Evolutionary conservation across 2,329 filamentous ascomycete genomes (phyloP).

Genomic region (Penicillium sp.): DNA sequence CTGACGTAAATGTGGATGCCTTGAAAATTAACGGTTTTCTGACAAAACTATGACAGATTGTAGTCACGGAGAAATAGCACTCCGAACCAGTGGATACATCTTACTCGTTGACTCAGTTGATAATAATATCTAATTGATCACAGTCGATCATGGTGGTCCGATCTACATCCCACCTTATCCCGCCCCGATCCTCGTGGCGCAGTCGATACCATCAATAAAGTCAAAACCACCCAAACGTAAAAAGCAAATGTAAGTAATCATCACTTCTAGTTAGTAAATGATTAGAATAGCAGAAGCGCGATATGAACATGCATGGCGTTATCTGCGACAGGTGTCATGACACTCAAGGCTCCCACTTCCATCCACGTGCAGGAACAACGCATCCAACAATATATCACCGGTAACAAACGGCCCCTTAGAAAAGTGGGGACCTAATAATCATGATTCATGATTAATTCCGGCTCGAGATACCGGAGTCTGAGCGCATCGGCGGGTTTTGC

Average conservation of each 20-base stretch:
- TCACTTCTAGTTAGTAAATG: neutral
- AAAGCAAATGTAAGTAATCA: neutral
- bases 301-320: neutral
- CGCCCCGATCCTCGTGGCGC: neutral
- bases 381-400: neutral
- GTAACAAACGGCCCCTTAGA: neutral
- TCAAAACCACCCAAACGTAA: neutral
- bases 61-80: too few relatives aligned
- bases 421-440: neutral
- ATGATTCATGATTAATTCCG: neutral
- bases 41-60: too few relatives aligned
- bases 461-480: neutral
- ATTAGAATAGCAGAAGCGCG: neutral
- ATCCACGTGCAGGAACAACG: neutral
- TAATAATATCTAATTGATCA: neutral
- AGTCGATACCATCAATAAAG: neutral
- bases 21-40: too few relatives aligned
- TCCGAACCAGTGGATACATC: too few relatives aligned
- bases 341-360: neutral
- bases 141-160: neutral
- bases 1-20: neutral
- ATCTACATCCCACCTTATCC: neutral
- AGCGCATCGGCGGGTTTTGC: neutral
- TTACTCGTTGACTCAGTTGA: neutral
- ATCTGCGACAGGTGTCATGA: neutral